A percentile compares a stretch with the other conserved stretches of the same genome.
Evolutionary conservation across 2,329 filamentous ascomycete genomes (phyloP).

Genomic region (Didymellaceae sp.): DNA sequence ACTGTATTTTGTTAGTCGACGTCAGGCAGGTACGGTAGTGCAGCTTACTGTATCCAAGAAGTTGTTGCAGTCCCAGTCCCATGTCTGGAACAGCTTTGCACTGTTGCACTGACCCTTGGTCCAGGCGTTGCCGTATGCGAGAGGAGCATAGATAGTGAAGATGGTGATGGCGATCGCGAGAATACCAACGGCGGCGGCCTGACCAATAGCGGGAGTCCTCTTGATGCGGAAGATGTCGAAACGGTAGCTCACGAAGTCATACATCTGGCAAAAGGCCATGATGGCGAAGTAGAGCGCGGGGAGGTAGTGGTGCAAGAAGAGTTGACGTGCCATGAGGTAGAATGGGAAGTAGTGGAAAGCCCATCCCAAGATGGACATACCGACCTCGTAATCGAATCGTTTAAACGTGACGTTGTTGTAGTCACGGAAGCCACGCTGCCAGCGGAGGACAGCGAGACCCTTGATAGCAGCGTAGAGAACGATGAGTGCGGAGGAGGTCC

Average conservation of each 20-base stretch:
- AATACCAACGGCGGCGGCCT: conserved; percentile 74
- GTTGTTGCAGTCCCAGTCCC: conserved; percentile 98
- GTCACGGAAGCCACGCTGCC: conserved; percentile 92
- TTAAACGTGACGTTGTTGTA: conserved; percentile 85
- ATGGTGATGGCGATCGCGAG: conserved; percentile 75
- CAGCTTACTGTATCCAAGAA: conserved; percentile 84
- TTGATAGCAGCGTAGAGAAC: conserved; percentile 83
- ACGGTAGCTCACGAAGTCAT: conserved; percentile 82
- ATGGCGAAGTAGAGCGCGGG: conserved; percentile 95
- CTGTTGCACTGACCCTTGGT: conserved; percentile 85
- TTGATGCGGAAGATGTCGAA: conserved; percentile 71
- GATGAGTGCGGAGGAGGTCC: conserved; percentile 80
- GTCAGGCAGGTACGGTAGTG: conserved; percentile 18
- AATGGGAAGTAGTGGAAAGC: conserved; percentile 99
- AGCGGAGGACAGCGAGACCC: conserved; percentile 82
- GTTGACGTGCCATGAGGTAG: conserved; percentile 95
- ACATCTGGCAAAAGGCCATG: conserved; percentile 84
- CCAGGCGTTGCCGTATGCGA: conserved; percentile 94
- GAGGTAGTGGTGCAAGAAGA: conserved; percentile 99
- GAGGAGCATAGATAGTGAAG: conserved; percentile 84
- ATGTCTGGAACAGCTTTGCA: conserved; percentile 84
- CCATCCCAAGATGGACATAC: conserved; percentile 89
- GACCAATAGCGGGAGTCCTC: conserved; percentile 75
- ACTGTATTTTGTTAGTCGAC: conserved; percentile 26
- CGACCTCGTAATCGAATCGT: conserved; percentile 97